A percentile compares a stretch with the other conserved stretches of the same genome.
These are phyloP conservation scores for Syzygium aromaticum DNA, from an alignment of 345 rosid species.

Conservation along the genomic window DNA sequence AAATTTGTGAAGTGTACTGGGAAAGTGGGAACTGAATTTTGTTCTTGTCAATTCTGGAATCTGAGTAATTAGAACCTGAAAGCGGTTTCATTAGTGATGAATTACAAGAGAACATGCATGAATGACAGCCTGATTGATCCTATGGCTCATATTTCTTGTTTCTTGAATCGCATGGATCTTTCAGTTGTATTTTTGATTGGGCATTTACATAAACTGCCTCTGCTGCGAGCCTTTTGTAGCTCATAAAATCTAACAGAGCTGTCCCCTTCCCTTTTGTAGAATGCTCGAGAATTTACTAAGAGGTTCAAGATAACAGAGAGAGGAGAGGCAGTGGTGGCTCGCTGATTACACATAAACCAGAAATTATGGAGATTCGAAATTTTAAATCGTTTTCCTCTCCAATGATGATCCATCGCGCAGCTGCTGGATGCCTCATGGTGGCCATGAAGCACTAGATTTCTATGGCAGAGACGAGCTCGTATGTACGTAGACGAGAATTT, in stretches of 20 bases:
- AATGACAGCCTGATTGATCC: neutral
- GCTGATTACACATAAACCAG: neutral
- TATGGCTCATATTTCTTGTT: neutral
- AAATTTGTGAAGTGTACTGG: neutral
- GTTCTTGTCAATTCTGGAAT: neutral
- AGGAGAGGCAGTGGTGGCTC: neutral
- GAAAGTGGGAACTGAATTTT: neutral
- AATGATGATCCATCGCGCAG: neutral
- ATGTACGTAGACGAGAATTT: neutral
- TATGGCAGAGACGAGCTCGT: neutral
- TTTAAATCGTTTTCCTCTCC: neutral
- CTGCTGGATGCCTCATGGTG: neutral
- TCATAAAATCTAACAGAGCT: neutral
- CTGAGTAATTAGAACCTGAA: neutral
- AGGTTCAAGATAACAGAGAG: conserved; percentile 4
- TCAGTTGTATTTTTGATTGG: neutral
- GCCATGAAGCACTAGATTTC: neutral
- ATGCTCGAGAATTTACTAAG: conserved; percentile 5
- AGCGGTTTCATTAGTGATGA: neutral
- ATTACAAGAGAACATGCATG: neutral
- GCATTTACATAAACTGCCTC: neutral
- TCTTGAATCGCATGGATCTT: neutral
- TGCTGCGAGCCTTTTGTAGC: neutral
- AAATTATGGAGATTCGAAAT: neutral
- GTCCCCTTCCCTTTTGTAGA: neutral